phyloP scores from a whole-genome alignment of 2,329 filamentous ascomycete species.

The Sclerotinia subarctica region DNA sequence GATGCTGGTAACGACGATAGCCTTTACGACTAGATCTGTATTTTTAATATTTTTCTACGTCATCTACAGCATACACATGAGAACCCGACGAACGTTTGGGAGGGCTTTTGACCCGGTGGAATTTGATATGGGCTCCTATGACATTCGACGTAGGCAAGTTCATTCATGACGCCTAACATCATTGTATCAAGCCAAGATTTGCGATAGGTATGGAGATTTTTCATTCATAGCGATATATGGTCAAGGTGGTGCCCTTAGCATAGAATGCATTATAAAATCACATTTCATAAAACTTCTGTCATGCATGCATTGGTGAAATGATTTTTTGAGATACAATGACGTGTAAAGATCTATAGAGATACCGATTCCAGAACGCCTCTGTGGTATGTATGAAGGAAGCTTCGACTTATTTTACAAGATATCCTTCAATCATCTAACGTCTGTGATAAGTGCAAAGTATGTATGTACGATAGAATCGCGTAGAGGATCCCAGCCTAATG shows the following conservation, averaged over 20 bases:
- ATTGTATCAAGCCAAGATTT: conserved; percentile 8
- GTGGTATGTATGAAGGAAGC: neutral
- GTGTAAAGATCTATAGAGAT: neutral
- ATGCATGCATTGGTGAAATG: neutral
- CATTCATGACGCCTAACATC: conserved; percentile 5
- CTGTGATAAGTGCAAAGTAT: neutral
- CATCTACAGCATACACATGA: conserved; percentile 24
- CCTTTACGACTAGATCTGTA: conserved; percentile 78
- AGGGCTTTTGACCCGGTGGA: conserved; percentile 20
- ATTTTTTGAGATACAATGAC: neutral
- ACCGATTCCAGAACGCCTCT: neutral
- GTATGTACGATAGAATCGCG: too few relatives aligned
- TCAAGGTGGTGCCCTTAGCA: conserved; percentile 19
- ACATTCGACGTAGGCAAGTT: conserved; percentile 18
- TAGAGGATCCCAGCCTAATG: neutral
- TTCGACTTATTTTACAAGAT: neutral
- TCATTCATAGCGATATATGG: conserved; percentile 10
- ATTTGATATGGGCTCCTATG: conserved; percentile 25
- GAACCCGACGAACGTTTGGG: conserved; percentile 24
- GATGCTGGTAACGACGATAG: conserved; percentile 92
- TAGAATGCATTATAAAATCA: conserved; percentile 24
- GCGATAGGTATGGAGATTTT: conserved; percentile 11
- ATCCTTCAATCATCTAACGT: neutral
- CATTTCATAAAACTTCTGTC: neutral
- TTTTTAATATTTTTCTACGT: conserved; percentile 32